These are phyloP conservation scores for Penicillium desertorum DNA, from an alignment of 495 filamentous ascomycete species.

Conservation along the genomic window DNA sequence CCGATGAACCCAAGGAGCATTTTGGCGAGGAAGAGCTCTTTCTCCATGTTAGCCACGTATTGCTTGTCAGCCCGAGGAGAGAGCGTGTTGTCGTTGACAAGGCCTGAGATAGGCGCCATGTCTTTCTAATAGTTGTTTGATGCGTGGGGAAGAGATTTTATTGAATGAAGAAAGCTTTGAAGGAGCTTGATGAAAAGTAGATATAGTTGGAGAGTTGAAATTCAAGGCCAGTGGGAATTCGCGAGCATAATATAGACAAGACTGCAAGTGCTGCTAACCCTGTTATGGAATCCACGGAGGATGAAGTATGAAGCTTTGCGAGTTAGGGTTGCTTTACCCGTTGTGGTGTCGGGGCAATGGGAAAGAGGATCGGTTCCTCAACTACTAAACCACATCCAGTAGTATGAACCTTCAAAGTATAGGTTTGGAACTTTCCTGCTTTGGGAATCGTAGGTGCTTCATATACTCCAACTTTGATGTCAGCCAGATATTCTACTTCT, in stretches of 20 bases:
- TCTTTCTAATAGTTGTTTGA: not conserved
- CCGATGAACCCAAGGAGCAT: not conserved
- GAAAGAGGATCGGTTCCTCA: not conserved
- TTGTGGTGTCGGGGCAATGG: not conserved
- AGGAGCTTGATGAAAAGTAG: slow-evolving; percentile 1
- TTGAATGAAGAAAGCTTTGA: not conserved
- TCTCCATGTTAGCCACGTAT: not conserved
- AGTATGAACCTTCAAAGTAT: not conserved
- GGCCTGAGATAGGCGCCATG: slow-evolving; percentile 1
- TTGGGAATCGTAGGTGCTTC: not conserved
- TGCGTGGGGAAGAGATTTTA: not conserved
- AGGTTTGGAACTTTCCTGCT: not conserved
- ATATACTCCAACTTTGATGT: not conserved
- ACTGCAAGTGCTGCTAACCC: not conserved
- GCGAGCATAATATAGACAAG: not conserved
- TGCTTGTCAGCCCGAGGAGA: not conserved
- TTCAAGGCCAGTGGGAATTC: too few relatives aligned
- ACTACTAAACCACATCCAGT: not conserved
- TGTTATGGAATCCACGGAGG: not conserved
- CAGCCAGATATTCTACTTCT: not conserved
- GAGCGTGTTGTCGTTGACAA: not conserved
- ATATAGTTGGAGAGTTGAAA: not conserved
- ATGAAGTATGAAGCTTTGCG: not conserved
- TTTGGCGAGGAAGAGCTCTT: not conserved
- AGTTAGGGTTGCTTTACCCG: not conserved